Evolutionary conservation across 768 basidiomycete genomes (phyloP).

Genomic region (Astraeus odoratus): DNA sequence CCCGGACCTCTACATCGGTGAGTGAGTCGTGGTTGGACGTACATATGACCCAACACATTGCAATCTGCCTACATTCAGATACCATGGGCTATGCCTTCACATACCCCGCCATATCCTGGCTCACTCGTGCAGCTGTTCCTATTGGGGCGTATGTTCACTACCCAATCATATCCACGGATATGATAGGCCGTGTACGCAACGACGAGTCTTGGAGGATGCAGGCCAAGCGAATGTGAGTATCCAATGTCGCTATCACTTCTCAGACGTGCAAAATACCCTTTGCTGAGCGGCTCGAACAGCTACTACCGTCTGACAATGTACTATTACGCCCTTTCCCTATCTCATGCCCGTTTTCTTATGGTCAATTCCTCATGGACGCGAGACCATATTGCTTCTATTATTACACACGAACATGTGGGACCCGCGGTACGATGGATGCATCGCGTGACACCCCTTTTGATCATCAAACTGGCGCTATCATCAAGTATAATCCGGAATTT

Average conservation of each 20-base stretch:
- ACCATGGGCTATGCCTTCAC: slow-evolving; percentile 99
- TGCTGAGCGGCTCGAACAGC: slow-evolving; percentile 29
- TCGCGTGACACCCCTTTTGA: slow-evolving; percentile 32
- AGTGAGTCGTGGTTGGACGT: too few relatives aligned
- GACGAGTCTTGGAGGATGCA: slow-evolving; percentile 22
- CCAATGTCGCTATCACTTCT: neutral
- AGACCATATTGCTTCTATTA: slow-evolving; percentile 70
- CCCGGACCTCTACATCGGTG: slow-evolving; percentile 90
- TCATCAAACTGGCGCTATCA: slow-evolving; percentile 25
- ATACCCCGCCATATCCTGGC: slow-evolving; percentile 63
- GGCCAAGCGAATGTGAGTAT: slow-evolving; percentile 23
- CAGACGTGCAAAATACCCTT: neutral
- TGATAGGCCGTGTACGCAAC: slow-evolving; percentile 70
- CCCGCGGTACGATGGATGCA: slow-evolving; percentile 41
- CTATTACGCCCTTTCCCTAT: slow-evolving; percentile 71
- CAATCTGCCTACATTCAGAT: slow-evolving; percentile 43
- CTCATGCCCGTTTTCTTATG: slow-evolving; percentile 72
- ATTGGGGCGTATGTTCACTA: slow-evolving; percentile 94
- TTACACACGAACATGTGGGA: slow-evolving; percentile 46
- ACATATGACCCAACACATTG: too few relatives aligned
- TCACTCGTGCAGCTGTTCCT: slow-evolving; percentile 50
- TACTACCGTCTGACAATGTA: slow-evolving; percentile 89
- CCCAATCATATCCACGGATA: slow-evolving; percentile 91
- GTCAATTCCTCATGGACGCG: slow-evolving; percentile 96
- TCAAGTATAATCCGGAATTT: neutral